phyloP scores from a whole-genome alignment of 345 rosid genomes.

The Brassica carinata region DNA sequence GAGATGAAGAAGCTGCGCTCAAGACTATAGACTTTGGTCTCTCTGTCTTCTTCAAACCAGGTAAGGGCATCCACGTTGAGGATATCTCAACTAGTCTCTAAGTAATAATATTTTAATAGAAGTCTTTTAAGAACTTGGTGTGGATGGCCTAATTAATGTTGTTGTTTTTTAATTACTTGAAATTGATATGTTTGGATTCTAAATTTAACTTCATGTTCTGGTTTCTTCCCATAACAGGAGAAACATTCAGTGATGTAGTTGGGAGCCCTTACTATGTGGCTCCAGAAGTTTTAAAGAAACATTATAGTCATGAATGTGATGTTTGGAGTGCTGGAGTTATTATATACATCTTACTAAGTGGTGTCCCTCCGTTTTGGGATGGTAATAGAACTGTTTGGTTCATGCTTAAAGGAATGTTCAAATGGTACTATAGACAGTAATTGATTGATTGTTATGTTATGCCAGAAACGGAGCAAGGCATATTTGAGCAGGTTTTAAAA shows the following conservation, averaged over 20 bases:
- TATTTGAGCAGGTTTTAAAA: conserved; percentile 91
- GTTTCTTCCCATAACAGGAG: conserved; percentile 52
- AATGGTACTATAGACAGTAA: conserved; percentile 18
- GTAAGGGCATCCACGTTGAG: conserved; percentile 36
- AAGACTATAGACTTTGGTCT: conserved; percentile 95
- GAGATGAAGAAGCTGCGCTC: conserved; percentile 72
- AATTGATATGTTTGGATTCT: background rate
- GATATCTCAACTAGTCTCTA: background rate
- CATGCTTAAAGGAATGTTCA: conserved; percentile 11
- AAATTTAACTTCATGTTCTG: background rate
- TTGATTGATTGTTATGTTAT: conserved; percentile 15
- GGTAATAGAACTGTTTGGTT: conserved; percentile 53
- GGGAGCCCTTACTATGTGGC: conserved; percentile 99
- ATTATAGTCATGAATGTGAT: conserved; percentile 89
- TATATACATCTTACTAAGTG: conserved; percentile 78
- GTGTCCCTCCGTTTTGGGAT: conserved; percentile 99
- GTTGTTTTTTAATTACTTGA: background rate
- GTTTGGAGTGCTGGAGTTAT: conserved; percentile 99
- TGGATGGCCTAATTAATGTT: background rate
- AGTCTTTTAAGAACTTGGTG: background rate
- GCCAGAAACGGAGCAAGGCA: conserved; percentile 95
- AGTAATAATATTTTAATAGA: background rate
- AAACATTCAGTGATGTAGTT: conserved; percentile 82
- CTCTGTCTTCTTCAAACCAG: conserved; percentile 91
- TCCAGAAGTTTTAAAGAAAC: conserved; percentile 87